Conservation (phyloP, 1,139 yeast species). For the Meyerozyma athensensis region DNA sequence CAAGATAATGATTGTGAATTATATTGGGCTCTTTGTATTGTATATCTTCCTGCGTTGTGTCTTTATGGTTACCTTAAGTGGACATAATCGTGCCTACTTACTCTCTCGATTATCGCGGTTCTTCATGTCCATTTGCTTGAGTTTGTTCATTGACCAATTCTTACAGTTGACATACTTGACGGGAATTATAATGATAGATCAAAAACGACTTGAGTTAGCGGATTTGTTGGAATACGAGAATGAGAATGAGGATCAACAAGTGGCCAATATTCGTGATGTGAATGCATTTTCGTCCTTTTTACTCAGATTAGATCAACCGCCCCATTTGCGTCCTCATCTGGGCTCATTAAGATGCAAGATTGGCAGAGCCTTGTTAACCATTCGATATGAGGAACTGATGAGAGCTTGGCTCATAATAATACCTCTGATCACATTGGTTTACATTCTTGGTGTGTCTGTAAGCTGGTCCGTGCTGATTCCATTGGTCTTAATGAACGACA, state of each 20-base stretch:
- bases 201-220: constrained; percentile 56
- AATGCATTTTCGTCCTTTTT: constrained; percentile 25
- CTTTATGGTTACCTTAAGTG: constrained; percentile 6
- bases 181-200: constrained; percentile 63
- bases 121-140: constrained; percentile 20
- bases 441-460: constrained; percentile 16
- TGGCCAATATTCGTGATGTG: constrained; percentile 16
- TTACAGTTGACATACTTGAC: constrained; percentile 61
- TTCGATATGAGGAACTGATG: constrained; percentile 9
- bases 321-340: constrained; percentile 17
- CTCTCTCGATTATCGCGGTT: constrained; percentile 15
- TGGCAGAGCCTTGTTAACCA: not conserved
- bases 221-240: constrained; percentile 34
- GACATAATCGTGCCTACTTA: constrained; percentile 17
- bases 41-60: constrained; percentile 11
- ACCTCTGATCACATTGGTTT: constrained; percentile 15
- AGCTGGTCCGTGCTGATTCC: constrained; percentile 30
- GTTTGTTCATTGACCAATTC: constrained; percentile 50
- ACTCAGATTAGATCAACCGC: constrained; percentile 15
- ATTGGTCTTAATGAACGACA: constrained; percentile 17
- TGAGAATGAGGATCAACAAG: constrained; percentile 5
- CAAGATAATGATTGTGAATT: constrained; percentile 10
- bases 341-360: constrained; percentile 15
- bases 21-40: constrained; percentile 13
- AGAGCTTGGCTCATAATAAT: constrained; percentile 16